A percentile compares a stretch with the other conserved stretches of the same genome.
Evolutionary conservation across 208 protist genomes (phyloP).

Genomic region (Acanthamoeba healyi): DNA sequence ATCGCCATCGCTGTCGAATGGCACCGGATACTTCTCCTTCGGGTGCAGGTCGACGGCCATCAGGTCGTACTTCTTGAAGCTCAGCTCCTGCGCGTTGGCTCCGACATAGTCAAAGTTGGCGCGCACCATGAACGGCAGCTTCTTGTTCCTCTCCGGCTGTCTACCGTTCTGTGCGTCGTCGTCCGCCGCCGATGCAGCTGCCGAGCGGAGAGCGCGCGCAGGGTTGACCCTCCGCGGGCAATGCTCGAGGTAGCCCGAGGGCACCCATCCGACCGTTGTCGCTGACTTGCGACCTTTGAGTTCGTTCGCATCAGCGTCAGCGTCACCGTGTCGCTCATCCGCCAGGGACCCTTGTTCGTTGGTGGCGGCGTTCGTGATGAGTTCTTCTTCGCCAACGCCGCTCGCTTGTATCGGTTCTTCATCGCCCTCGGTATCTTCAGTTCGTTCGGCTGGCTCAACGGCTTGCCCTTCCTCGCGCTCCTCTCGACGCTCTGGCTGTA

Average conservation of each 20-base stretch:
- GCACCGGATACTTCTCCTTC: background rate
- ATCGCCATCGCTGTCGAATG: background rate
- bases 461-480: background rate
- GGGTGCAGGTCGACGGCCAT: slow-evolving; percentile 44
- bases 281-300: background rate
- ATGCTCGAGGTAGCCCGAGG: slow-evolving; percentile 58
- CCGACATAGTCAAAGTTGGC: slow-evolving; percentile 67
- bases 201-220: background rate
- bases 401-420: background rate
- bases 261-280: slow-evolving; percentile 13
- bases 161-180: background rate
- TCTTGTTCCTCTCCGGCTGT: background rate
- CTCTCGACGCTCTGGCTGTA: background rate
- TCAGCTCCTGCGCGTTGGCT: slow-evolving; percentile 61
- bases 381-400: background rate
- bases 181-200: background rate
- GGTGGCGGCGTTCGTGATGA: background rate
- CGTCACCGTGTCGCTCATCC: background rate
- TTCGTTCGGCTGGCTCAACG: background rate
- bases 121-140: slow-evolving; percentile 61
- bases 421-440: background rate
- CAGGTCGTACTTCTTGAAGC: slow-evolving; percentile 76
- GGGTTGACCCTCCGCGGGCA: background rate
- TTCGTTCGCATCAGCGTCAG: background rate
- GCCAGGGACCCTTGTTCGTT: no score